phyloP scores from a whole-genome alignment of 2,329 filamentous ascomycete species.

The Phaeophleospora eucalypticola region DNA sequence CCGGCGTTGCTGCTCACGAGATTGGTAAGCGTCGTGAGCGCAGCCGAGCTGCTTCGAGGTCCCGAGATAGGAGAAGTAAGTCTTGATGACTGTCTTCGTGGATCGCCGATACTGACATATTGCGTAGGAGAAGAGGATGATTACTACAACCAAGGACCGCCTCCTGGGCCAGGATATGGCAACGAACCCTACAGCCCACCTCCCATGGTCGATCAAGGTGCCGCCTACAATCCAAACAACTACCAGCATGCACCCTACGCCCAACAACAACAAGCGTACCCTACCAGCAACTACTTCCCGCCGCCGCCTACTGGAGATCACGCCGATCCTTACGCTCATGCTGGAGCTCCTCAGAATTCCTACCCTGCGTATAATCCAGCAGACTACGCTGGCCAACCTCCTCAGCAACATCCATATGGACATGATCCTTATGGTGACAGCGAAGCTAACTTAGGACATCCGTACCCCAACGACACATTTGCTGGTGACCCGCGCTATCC shows the following conservation, averaged over 20 bases:
- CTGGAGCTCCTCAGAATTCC: slow-evolving; percentile 30
- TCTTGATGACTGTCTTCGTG: not conserved
- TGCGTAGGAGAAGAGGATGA: slow-evolving; percentile 12
- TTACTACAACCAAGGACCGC: slow-evolving; percentile 15
- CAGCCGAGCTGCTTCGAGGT: slow-evolving; percentile 52
- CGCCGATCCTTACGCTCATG: slow-evolving; percentile 26
- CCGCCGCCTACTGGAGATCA: slow-evolving; percentile 38
- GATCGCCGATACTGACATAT: not conserved
- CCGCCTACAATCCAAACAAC: slow-evolving; percentile 18
- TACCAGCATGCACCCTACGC: slow-evolving; percentile 25
- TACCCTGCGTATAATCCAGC: slow-evolving; percentile 42
- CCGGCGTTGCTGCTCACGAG: slow-evolving; percentile 55
- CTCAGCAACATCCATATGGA: slow-evolving; percentile 27
- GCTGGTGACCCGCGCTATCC: slow-evolving; percentile 30
- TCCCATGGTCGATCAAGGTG: slow-evolving; percentile 32
- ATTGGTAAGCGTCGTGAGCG: slow-evolving; percentile 54
- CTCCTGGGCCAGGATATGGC: slow-evolving; percentile 3
- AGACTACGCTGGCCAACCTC: slow-evolving; percentile 37
- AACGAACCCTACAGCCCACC: slow-evolving; percentile 33
- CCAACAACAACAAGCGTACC: slow-evolving; percentile 35
- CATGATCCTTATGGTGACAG: slow-evolving; percentile 29
- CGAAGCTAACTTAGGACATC: slow-evolving; percentile 26
- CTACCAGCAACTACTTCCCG: slow-evolving; percentile 46
- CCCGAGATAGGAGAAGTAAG: slow-evolving; percentile 13
- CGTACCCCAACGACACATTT: slow-evolving; percentile 30